These are phyloP conservation scores for Bolboschoenus planiculmis DNA, from an alignment of 176 grass and related monocot genomes.

Conservation along the genomic window DNA sequence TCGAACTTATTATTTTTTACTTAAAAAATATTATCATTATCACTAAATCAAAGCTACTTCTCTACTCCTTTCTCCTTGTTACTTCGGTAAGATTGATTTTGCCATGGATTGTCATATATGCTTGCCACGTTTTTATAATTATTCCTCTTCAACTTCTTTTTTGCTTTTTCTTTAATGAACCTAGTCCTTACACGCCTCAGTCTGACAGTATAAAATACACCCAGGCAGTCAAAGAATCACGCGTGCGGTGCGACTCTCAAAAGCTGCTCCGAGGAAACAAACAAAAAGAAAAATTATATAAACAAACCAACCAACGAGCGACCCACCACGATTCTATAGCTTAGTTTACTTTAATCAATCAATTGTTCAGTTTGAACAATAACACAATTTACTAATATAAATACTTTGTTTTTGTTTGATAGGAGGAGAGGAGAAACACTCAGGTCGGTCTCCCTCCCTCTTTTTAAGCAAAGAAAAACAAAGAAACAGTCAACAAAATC, in stretches of 20 bases:
- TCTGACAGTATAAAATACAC: not conserved
- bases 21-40: too few species aligned
- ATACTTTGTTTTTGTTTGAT: not conserved
- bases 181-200: not conserved
- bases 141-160: not conserved
- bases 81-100: not conserved
- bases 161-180: not conserved
- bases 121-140: not conserved
- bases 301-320: constrained; percentile 3
- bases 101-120: not conserved
- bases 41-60: too few species aligned
- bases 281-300: not conserved
- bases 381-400: not conserved
- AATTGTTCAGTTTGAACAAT: not conserved
- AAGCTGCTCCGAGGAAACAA: not conserved
- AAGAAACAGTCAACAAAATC: constrained; percentile 12
- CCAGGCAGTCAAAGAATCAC: constrained; percentile 14
- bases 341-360: not conserved
- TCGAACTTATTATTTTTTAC: too few species aligned
- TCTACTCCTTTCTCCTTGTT: too few species aligned
- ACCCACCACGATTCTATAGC: constrained; percentile 5
- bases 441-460: not conserved
- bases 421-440: not conserved
- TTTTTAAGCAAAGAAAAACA: constrained; percentile 11
- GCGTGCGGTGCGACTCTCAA: constrained; percentile 14